phyloP scores from a whole-genome alignment of 345 rosid species.

The Streptanthus diversifolius region DNA sequence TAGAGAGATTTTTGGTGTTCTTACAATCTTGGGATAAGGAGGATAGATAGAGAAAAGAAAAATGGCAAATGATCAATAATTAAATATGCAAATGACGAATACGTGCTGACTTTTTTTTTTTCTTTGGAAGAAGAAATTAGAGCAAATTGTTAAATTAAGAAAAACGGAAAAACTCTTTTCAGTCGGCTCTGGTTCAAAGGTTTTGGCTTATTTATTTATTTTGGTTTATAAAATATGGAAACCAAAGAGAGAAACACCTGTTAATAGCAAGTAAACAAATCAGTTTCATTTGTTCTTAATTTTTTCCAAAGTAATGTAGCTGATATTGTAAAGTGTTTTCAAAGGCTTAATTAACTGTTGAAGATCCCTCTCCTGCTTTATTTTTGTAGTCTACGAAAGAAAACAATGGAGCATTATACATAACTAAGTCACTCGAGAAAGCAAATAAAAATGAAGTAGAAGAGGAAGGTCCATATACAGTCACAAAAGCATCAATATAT shows the following conservation, averaged over 20 bases:
- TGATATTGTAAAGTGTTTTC: background rate
- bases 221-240: background rate
- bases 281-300: no score
- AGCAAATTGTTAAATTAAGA: background rate
- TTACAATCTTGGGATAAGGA: conserved; percentile 11
- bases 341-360: background rate
- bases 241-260: background rate
- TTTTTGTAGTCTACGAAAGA: no score
- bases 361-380: no score
- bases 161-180: background rate
- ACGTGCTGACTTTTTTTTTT: conserved; percentile 8
- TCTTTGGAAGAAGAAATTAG: background rate
- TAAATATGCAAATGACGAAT: background rate
- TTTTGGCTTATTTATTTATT: background rate
- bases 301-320: background rate
- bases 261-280: no score
- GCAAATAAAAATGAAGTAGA: no score
- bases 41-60: background rate
- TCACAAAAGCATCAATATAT: background rate
- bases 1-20: conserved; percentile 14
- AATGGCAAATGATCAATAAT: background rate
- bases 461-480: background rate
- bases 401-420: no score
- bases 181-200: background rate
- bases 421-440: no score